phyloP scores from a whole-genome alignment of 495 filamentous ascomycete species.

The Xylaria longipes region DNA sequence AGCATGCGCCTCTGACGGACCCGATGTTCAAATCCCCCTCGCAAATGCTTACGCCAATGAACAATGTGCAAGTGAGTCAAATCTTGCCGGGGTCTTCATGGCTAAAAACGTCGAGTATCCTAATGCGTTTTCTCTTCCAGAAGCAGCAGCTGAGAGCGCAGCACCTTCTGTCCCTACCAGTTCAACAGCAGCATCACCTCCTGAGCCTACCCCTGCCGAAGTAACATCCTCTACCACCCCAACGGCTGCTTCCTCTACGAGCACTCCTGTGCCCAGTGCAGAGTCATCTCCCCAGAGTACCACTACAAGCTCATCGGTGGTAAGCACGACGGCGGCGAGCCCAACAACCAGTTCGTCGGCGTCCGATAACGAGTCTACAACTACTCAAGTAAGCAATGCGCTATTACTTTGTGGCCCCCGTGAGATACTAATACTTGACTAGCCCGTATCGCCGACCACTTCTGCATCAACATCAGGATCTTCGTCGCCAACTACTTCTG shows the following conservation, averaged over 20 bases:
- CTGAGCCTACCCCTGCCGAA: constrained; percentile 15
- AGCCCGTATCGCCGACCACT: constrained; percentile 17
- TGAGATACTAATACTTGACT: not conserved
- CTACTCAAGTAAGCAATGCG: not conserved
- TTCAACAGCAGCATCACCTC: constrained; percentile 19
- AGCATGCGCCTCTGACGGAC: constrained; percentile 28
- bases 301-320: not conserved
- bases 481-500: constrained; percentile 24
- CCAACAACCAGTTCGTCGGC: constrained; percentile 1
- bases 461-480: constrained; percentile 23
- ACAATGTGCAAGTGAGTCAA: constrained; percentile 47
- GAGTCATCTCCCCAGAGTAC: constrained; percentile 10
- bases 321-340: not conserved
- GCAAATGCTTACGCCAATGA: constrained; percentile 29
- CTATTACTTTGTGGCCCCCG: not conserved
- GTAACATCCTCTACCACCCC: not conserved
- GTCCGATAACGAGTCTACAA: not conserved
- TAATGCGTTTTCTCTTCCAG: constrained; percentile 30
- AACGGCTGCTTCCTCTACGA: not conserved
- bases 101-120: constrained; percentile 11
- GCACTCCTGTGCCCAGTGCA: constrained; percentile 2
- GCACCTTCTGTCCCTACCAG: constrained; percentile 13
- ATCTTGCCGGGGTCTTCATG: not conserved
- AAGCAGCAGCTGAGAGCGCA: constrained; percentile 16
- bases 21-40: constrained; percentile 31